Conservation (phyloP, 345 rosid genomes). For the Euphorbia pulcherrima region DNA sequence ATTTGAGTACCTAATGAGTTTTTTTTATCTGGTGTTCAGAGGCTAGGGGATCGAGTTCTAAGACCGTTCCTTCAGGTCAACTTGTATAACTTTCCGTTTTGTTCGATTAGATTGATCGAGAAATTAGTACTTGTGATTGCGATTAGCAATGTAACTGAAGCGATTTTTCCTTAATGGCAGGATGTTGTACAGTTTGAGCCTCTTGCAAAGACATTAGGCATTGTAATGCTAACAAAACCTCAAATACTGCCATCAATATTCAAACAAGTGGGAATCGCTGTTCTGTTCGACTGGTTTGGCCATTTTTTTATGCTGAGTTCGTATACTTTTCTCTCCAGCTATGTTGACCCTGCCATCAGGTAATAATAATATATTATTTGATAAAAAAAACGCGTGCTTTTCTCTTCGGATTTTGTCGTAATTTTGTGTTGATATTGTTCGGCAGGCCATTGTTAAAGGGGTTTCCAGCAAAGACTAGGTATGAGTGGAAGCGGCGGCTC, state of each 20-base stretch:
- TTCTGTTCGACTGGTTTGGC: conserved; percentile 75
- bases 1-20: conserved; percentile 14
- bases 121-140: background rate
- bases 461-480: conserved; percentile 51
- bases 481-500: conserved; percentile 63
- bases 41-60: conserved; percentile 75
- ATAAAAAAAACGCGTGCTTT: background rate
- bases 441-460: conserved; percentile 50
- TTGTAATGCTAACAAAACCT: conserved; percentile 83
- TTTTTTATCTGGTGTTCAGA: conserved; percentile 37
- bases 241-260: conserved; percentile 77
- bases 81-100: background rate
- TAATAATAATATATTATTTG: conserved; percentile 12
- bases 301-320: conserved; percentile 81
- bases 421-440: background rate
- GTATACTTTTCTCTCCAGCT: conserved; percentile 77
- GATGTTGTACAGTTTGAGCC: conserved; percentile 83
- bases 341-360: conserved; percentile 72
- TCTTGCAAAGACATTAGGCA: conserved; percentile 86
- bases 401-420: background rate
- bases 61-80: conserved; percentile 89
- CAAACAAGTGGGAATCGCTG: conserved; percentile 79
- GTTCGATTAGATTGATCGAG: background rate
- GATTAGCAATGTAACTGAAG: background rate
- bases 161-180: conserved; percentile 31